Evolutionary conservation across 192 early-diverging fungal species (phyloP).

Genomic region (Irineochytrium annulatum): DNA sequence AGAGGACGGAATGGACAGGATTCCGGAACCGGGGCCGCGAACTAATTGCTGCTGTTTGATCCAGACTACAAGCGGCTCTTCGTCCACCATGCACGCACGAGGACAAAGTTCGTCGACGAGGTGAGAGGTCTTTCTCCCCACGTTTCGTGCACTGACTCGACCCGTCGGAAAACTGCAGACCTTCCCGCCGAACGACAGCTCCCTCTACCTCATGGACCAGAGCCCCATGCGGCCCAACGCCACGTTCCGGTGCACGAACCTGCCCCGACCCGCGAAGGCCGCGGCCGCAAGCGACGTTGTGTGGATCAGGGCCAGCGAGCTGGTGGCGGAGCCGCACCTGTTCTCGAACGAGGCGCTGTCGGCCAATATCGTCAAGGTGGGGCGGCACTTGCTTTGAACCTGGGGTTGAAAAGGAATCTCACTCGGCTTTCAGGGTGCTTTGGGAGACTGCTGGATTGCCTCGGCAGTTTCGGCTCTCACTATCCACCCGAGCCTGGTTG

Average conservation of each 20-base stretch:
- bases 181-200: conserved; percentile 8
- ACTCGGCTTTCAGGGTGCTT: conserved; percentile 4
- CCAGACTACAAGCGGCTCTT: conserved; percentile 29
- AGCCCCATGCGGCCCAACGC: neutral
- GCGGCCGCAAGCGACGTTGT: conserved; percentile 8
- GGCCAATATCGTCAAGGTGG: conserved; percentile 12
- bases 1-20: neutral
- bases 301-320: conserved; percentile 26
- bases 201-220: neutral
- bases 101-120: conserved; percentile 17
- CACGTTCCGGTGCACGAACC: neutral
- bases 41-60: neutral
- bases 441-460: conserved; percentile 23
- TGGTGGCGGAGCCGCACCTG: conserved; percentile 15
- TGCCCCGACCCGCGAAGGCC: neutral
- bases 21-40: neutral
- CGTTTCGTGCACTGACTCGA: conserved; percentile 7
- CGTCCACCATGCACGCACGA: conserved; percentile 10
- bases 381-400: neutral
- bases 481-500: conserved; percentile 21
- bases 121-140: conserved; percentile 3
- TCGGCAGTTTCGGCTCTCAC: conserved; percentile 24
- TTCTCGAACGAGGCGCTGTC: conserved; percentile 1
- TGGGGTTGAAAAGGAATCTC: neutral
- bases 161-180: neutral